These are phyloP conservation scores for Chaetomium strumarium DNA, from an alignment of 2,329 filamentous ascomycete species.

Conservation along the genomic window DNA sequence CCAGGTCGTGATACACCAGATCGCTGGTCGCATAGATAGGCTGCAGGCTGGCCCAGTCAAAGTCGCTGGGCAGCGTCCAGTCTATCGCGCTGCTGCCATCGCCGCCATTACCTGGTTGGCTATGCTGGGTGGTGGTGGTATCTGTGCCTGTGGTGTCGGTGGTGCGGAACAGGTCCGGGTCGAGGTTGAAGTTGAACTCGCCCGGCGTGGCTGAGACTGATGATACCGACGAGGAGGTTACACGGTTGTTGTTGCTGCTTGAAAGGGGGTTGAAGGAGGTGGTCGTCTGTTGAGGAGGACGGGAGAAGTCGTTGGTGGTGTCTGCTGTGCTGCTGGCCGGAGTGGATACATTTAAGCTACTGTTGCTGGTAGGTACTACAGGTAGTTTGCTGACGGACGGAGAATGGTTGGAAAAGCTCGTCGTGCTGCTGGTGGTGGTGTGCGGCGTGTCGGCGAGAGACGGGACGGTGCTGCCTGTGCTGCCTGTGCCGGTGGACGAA, in stretches of 20 bases:
- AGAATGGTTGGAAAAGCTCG: no score
- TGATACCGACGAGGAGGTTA: neutral
- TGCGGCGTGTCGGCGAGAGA: neutral
- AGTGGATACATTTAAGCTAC: no score
- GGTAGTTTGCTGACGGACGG: no score
- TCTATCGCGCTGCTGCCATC: constrained; percentile 20
- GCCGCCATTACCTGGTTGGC: neutral
- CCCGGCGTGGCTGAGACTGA: neutral
- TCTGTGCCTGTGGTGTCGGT: neutral
- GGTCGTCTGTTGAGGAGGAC: neutral
- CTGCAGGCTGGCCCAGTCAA: constrained; percentile 46
- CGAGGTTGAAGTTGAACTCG: neutral
- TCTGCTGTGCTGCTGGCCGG: neutral
- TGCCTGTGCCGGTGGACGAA: neutral
- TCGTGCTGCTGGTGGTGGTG: no score
- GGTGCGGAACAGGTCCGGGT: constrained; percentile 2
- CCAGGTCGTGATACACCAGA: constrained; percentile 51
- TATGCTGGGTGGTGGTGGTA: neutral
- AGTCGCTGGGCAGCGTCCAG: constrained; percentile 39
- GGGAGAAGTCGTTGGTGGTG: neutral
- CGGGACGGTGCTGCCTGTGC: neutral
- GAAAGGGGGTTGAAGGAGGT: neutral
- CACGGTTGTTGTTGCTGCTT: neutral
- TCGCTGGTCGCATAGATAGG: constrained; percentile 54
- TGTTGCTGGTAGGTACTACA: no score